Evolutionary conservation across 2,329 filamentous ascomycete genomes (phyloP).

Genomic region (Botrytis fragariae): DNA sequence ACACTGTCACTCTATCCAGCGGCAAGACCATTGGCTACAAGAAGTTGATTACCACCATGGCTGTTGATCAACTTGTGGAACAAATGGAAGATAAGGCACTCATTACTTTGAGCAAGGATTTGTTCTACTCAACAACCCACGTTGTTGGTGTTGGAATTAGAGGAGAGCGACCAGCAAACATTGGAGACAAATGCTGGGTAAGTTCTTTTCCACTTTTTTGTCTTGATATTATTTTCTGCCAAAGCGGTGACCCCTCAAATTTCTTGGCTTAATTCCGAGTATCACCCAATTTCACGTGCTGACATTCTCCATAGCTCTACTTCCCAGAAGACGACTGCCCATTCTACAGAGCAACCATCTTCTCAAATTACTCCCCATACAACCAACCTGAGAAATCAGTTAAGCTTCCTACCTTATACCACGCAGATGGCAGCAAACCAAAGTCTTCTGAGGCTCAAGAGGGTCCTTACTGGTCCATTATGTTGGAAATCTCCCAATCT

Average conservation of each 20-base stretch:
- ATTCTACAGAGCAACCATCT: conserved; percentile 99
- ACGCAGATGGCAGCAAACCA: conserved; percentile 82
- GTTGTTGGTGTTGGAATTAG: conserved; percentile 95
- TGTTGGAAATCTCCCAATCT: conserved; percentile 97
- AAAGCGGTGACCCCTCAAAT: conserved; percentile 6
- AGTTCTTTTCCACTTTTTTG: conserved; percentile 35
- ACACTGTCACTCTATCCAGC: conserved; percentile 77
- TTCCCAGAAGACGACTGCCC: conserved; percentile 98
- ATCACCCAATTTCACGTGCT: conserved; percentile 23
- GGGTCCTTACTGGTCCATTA: conserved; percentile 99
- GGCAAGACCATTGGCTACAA: conserved; percentile 88
- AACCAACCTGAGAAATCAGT: conserved; percentile 84
- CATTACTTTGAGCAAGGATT: conserved; percentile 76
- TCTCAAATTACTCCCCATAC: conserved; percentile 99
- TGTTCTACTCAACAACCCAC: conserved; percentile 97
- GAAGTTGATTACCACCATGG: conserved; percentile 95
- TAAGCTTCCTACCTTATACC: conserved; percentile 83
- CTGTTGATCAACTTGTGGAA: conserved; percentile 83
- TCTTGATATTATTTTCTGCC: conserved; percentile 5
- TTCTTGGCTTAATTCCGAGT: background rate
- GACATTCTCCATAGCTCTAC: conserved; percentile 64
- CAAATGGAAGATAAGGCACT: conserved; percentile 86
- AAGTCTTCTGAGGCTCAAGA: conserved; percentile 69
- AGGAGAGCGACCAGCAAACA: conserved; percentile 86
- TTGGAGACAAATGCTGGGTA: conserved; percentile 99